phyloP scores from a whole-genome alignment of 2,329 filamentous ascomycete species.

The Neurospora sp. region DNA sequence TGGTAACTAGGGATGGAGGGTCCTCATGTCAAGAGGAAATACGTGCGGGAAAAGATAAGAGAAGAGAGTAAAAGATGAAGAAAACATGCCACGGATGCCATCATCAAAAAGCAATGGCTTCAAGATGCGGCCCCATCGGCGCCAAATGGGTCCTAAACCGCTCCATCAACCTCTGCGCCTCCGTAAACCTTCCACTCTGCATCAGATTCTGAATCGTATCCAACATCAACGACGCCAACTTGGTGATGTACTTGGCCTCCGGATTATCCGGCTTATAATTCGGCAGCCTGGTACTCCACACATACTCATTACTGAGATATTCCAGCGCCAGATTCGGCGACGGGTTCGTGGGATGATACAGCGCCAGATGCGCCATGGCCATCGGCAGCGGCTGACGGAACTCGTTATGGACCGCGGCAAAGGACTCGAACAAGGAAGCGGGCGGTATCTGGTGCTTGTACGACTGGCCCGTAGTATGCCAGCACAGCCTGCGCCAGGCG shows the following conservation, averaged over 20 bases:
- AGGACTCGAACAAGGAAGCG: slow-evolving; percentile 40
- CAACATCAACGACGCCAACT: slow-evolving; percentile 31
- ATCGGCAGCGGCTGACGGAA: slow-evolving; percentile 29
- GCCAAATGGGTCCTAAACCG: slow-evolving; percentile 1
- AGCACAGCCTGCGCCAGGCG: slow-evolving; percentile 40
- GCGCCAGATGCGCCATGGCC: slow-evolving; percentile 43
- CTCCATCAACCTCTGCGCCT: slow-evolving; percentile 31
- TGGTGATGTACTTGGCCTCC: slow-evolving; percentile 17
- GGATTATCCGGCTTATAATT: slow-evolving; percentile 7
- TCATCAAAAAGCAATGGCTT: neutral
- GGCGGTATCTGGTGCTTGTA: slow-evolving; percentile 36
- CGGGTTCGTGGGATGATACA: slow-evolving; percentile 45
- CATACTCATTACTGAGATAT: slow-evolving; percentile 27
- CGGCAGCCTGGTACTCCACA: slow-evolving; percentile 6
- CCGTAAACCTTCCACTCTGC: slow-evolving; percentile 28
- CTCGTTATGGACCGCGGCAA: slow-evolving; percentile 36
- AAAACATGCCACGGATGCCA: neutral
- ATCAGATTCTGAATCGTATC: slow-evolving; percentile 38
- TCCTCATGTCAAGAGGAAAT: neutral
- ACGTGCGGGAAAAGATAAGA: neutral
- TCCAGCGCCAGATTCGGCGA: slow-evolving; percentile 36
- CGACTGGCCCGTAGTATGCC: slow-evolving; percentile 41
- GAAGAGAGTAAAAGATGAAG: neutral
- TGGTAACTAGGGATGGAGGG: neutral
- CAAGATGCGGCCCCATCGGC: neutral